These are phyloP conservation scores for Pochonia chlamydosporia DNA, from an alignment of 2,329 filamentous ascomycete species.

Conservation along the genomic window DNA sequence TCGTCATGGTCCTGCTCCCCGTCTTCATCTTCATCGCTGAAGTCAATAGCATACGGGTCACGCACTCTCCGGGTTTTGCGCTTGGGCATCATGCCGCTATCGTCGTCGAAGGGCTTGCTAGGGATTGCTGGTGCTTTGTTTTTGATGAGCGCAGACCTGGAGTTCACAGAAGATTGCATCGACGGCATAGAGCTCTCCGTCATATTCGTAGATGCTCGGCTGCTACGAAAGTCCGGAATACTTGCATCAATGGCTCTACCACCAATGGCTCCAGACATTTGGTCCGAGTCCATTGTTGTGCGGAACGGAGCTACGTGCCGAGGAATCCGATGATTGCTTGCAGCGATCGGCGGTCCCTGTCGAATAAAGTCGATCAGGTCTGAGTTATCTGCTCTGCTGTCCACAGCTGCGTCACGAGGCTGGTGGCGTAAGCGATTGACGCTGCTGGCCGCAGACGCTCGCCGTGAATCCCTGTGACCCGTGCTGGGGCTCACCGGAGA, in stretches of 20 bases:
- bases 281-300: slow-evolving; percentile 80
- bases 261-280: slow-evolving; percentile 51
- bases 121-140: slow-evolving; percentile 27
- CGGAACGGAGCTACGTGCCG: slow-evolving; percentile 81
- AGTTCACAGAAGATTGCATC: slow-evolving; percentile 64
- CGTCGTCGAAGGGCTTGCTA: slow-evolving; percentile 39
- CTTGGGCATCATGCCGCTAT: slow-evolving; percentile 56
- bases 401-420: slow-evolving; percentile 64
- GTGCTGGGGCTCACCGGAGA: slow-evolving; percentile 24
- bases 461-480: slow-evolving; percentile 33
- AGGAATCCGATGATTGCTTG: slow-evolving; percentile 65
- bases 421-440: slow-evolving; percentile 50
- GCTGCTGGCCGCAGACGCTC: slow-evolving; percentile 30
- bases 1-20: slow-evolving; percentile 54
- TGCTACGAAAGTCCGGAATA: slow-evolving; percentile 50
- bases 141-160: slow-evolving; percentile 62
- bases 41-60: slow-evolving; percentile 92
- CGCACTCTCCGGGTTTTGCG: slow-evolving; percentile 72
- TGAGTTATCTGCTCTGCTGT: slow-evolving; percentile 62
- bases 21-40: slow-evolving; percentile 59
- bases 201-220: slow-evolving; percentile 49
- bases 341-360: slow-evolving; percentile 64
- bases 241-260: slow-evolving; percentile 52
- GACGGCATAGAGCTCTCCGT: slow-evolving; percentile 53
- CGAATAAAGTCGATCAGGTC: slow-evolving; percentile 96